phyloP scores from a whole-genome alignment of 176 grass and related monocot species.

The Oryza meyeriana region DNA sequence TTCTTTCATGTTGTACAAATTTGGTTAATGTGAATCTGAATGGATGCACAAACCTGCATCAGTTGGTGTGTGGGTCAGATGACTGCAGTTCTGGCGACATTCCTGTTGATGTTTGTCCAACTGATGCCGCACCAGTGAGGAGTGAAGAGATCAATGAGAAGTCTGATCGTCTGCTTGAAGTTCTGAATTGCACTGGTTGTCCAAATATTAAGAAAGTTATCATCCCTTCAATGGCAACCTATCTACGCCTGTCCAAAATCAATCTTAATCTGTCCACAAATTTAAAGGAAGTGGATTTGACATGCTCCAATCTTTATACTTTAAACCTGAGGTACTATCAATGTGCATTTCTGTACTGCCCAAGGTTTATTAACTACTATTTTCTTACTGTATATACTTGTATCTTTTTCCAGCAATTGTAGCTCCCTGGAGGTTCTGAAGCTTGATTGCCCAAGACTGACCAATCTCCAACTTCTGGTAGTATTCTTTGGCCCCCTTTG shows the following conservation, averaged over 20 bases:
- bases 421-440: conserved; percentile 83
- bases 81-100: conserved; percentile 41
- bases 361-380: background rate
- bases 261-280: conserved; percentile 91
- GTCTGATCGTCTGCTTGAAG: conserved; percentile 60
- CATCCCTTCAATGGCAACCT: conserved; percentile 68
- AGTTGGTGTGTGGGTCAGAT: conserved; percentile 70
- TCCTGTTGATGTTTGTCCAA: conserved; percentile 39
- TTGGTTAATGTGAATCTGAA: conserved; percentile 91
- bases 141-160: conserved; percentile 31
- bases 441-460: conserved; percentile 88
- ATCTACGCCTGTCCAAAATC: conserved; percentile 73
- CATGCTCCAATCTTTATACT: conserved; percentile 63
- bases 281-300: conserved; percentile 92
- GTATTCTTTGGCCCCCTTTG: background rate
- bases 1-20: conserved; percentile 79
- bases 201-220: conserved; percentile 89
- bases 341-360: conserved; percentile 7
- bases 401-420: conserved; percentile 64
- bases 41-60: conserved; percentile 77
- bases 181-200: conserved; percentile 92
- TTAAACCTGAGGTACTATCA: conserved; percentile 85
- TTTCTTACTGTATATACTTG: background rate
- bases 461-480: conserved; percentile 88
- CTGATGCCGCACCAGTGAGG: conserved; percentile 31